A percentile compares a stretch with the other conserved stretches of the same genome.
Evolutionary conservation across 2,329 filamentous ascomycete genomes (phyloP).

Genomic region (Pseudogymnoascus sp.): DNA sequence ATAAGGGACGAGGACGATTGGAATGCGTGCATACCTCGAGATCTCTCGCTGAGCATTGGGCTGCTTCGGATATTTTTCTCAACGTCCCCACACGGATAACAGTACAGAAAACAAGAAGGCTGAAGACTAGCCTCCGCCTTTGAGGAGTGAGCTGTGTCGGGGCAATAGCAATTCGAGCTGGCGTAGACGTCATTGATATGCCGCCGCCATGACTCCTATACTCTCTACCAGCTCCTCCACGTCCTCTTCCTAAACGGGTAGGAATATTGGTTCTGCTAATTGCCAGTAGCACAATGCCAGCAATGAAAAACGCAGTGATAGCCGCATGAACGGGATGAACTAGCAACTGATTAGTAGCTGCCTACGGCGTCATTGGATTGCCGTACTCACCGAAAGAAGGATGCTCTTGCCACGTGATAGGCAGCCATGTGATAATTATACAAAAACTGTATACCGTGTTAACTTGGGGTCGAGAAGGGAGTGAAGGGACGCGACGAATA

Average conservation of each 20-base stretch:
- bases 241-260: not conserved
- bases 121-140: not conserved
- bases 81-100: slow-evolving; percentile 8
- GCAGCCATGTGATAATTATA: slow-evolving; percentile 5
- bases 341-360: not conserved
- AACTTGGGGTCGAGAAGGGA: not conserved
- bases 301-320: not conserved
- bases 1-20: not conserved
- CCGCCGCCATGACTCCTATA: not conserved
- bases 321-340: slow-evolving; percentile 1
- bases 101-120: not conserved
- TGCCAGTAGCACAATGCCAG: not conserved
- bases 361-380: not conserved
- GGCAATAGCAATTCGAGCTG: not conserved
- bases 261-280: slow-evolving; percentile 2
- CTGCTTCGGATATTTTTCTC: not conserved
- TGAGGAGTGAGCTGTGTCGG: not conserved
- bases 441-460: slow-evolving; percentile 2
- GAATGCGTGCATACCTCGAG: slow-evolving; percentile 8
- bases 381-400: not conserved
- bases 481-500: not conserved
- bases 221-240: slow-evolving; percentile 9
- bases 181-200: not conserved
- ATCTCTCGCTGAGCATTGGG: not conserved
- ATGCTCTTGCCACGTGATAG: slow-evolving; percentile 6